Conservation (phyloP, 2,329 filamentous ascomycete species). For the Colletotrichum horii region DNA sequence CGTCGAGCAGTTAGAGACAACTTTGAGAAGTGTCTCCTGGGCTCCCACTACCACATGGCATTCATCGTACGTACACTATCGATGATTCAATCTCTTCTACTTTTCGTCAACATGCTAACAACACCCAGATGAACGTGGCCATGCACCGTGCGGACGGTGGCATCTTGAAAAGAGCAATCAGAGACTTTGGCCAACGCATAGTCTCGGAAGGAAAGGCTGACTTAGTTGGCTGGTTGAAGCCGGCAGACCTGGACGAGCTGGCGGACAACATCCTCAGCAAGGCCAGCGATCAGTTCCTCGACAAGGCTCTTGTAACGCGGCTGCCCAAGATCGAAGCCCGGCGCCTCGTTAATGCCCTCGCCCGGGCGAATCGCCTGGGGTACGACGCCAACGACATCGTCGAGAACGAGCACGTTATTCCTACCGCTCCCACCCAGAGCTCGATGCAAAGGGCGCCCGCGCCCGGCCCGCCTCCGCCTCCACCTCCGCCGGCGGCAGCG, state of each 20-base stretch:
- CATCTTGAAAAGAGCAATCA: constrained; percentile 43
- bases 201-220: constrained; percentile 44
- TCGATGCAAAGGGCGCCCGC: not conserved
- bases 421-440: constrained; percentile 15
- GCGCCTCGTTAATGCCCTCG: constrained; percentile 61
- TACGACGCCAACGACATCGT: constrained; percentile 58
- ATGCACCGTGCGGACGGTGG: constrained; percentile 47
- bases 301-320: constrained; percentile 55
- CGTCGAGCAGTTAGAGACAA: constrained; percentile 54
- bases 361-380: constrained; percentile 60
- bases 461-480: not conserved
- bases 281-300: constrained; percentile 55
- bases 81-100: not conserved
- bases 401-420: constrained; percentile 49
- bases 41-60: constrained; percentile 56
- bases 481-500: not conserved
- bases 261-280: constrained; percentile 46
- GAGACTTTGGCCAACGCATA: constrained; percentile 52
- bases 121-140: constrained; percentile 44
- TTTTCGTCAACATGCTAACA: constrained; percentile 26
- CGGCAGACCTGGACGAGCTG: constrained; percentile 50
- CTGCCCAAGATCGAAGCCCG: constrained; percentile 59
- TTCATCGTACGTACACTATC: constrained; percentile 51
- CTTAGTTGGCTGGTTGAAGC: constrained; percentile 44
- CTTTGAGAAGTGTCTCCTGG: constrained; percentile 54